Evolutionary conservation across 2,329 filamentous ascomycete genomes (phyloP), one percentile per base, ranked within the genome.

Genomic region (Aspergillus melleus): DNA sequence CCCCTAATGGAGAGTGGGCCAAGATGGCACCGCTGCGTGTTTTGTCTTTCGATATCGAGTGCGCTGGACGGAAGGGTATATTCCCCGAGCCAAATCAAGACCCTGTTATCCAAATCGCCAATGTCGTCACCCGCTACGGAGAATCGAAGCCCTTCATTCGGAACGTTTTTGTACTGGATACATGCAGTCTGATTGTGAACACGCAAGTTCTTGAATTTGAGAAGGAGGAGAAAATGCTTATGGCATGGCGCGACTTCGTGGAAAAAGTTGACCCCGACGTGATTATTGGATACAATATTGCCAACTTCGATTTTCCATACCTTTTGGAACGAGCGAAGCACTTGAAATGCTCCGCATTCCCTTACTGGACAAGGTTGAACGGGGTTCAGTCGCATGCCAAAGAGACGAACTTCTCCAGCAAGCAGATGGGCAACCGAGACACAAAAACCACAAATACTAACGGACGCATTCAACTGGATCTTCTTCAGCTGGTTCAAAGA

Each of bases 271-370:
- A 99, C 66, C 94, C 95, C 0, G 95, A 99, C 78, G 90, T 99
- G 65, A 96, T 99, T 70, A 99, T 96, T 57, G 95, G 95, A 50
- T 99, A 99, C 87, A 99, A 99, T 76, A 99, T 96, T 78, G 82
- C 91, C 72, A 99, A 99, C 79, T 99, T 99, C 77, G 95, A 99
- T 80, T 98, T 99, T 65, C 94, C 94, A 0, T 99, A 99, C 72
- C 85, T 99, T 0, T 83, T 99, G 11, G 91, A 96, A 58, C 87
- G 95, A 50, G 95, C 93, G 10, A 91, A 85, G 65, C 88, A 96
- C 72, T 82, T 99, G 29, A 96, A 95, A 70, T 86, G 92, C 42
- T 76, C 75, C 1, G 85, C 84, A 0, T 99, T 99, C 66, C 90
- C 95, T 6, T 94, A 90, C 74, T 96, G 91, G 91, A 88, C 92